Percentiles rank a stretch among this genome's conserved stretches.
Evolutionary conservation across 2,329 filamentous ascomycete species (phyloP).

Genomic region (Intubia oerlemansii): DNA sequence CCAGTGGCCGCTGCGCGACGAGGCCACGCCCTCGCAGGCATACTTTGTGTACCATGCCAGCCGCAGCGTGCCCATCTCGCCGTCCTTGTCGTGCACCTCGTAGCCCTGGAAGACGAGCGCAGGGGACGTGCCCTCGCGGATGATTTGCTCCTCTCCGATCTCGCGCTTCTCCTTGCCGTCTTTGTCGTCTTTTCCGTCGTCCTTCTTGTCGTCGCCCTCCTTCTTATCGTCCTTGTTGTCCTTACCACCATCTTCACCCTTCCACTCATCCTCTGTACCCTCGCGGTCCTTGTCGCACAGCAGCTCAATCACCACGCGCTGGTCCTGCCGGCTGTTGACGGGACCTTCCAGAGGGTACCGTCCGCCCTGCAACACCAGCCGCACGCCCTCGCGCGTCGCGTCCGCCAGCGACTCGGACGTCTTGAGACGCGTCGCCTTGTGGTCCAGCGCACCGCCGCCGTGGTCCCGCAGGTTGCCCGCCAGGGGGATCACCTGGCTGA

Average conservation of each 20-base stretch:
- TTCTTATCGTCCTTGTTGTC: too few species aligned
- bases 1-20: constrained; percentile 40
- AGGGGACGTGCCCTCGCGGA: constrained; percentile 24
- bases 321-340: constrained; percentile 20
- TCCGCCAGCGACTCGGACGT: constrained; percentile 42
- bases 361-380: constrained; percentile 44
- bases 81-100: constrained; percentile 37
- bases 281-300: constrained; percentile 53
- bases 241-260: constrained; percentile 29
- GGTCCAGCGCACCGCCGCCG: constrained; percentile 39
- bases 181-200: constrained; percentile 13
- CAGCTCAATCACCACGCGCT: constrained; percentile 69
- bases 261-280: constrained; percentile 52
- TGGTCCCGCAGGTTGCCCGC: constrained; percentile 45
- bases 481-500: constrained; percentile 44
- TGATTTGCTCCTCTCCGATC: constrained; percentile 25
- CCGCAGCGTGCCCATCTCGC: constrained; percentile 23
- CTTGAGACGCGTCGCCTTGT: constrained; percentile 43
- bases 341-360: constrained; percentile 31
- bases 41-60: constrained; percentile 76
- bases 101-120: constrained; percentile 65
- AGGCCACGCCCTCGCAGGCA: constrained; percentile 43
- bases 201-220: constrained; percentile 13
- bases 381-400: constrained; percentile 47
- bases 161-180: constrained; percentile 8